These are phyloP conservation scores for Candida awuae DNA, from an alignment of 805 yeast genomes.

Conservation along the genomic window DNA sequence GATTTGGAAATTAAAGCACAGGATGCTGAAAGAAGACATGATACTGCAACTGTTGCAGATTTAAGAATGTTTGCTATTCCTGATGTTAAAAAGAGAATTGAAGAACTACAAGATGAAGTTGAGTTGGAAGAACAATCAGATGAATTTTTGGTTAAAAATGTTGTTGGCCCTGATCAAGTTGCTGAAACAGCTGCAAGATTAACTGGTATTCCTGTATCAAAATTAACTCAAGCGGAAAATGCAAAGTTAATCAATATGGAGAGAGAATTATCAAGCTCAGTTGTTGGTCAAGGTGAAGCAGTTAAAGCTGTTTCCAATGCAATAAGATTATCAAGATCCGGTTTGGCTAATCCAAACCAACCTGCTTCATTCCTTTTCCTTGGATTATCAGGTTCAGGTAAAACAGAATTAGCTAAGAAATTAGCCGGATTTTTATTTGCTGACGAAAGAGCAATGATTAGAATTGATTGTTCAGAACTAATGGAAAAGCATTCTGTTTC, in stretches of 20 bases:
- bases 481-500: slow-evolving; percentile 94
- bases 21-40: slow-evolving; percentile 96
- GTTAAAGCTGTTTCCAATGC: slow-evolving; percentile 95
- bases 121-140: slow-evolving; percentile 47
- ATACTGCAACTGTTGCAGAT: slow-evolving; percentile 91
- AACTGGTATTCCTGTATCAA: slow-evolving; percentile 94
- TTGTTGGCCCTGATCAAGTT: slow-evolving; percentile 67
- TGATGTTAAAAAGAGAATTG: slow-evolving; percentile 71
- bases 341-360: slow-evolving; percentile 91
- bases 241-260: slow-evolving; percentile 93
- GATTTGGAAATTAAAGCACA: slow-evolving; percentile 87
- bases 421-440: slow-evolving; percentile 93
- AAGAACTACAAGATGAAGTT: slow-evolving; percentile 64
- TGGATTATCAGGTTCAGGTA: slow-evolving; percentile 96
- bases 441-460: slow-evolving; percentile 93
- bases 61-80: slow-evolving; percentile 96
- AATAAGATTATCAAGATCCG: slow-evolving; percentile 86
- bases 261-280: slow-evolving; percentile 66
- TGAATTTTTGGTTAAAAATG: slow-evolving; percentile 71
- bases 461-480: slow-evolving; percentile 95
- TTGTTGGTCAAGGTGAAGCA: slow-evolving; percentile 94
- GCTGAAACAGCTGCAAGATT: slow-evolving; percentile 96
- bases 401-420: slow-evolving; percentile 95
- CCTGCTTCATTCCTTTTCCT: slow-evolving; percentile 93
- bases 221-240: slow-evolving; percentile 92